Conservation (phyloP, 1,139 yeast genomes). For the Lodderomyces orthopsilosis region DNA sequence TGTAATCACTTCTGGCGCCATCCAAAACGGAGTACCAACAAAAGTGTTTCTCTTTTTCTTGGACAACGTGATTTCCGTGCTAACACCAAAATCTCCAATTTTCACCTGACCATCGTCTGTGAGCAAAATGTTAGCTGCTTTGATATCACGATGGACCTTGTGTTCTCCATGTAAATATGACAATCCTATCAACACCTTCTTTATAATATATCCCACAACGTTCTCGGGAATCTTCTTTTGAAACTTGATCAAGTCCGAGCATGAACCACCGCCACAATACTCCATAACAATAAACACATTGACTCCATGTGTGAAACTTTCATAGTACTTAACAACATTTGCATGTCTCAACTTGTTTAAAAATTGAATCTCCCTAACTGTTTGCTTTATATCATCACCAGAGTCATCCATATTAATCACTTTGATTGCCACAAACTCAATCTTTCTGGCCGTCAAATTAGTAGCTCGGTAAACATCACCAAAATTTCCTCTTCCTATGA, state of each 20-base stretch:
- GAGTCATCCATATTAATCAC: constrained; percentile 73
- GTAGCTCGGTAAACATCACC: constrained; percentile 79
- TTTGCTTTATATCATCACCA: constrained; percentile 62
- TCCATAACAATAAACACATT: constrained; percentile 91
- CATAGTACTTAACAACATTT: constrained; percentile 61
- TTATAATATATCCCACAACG: constrained; percentile 55
- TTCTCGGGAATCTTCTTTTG: constrained; percentile 55
- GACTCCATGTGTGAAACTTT: constrained; percentile 59
- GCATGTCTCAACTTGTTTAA: constrained; percentile 63
- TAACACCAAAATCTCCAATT: constrained; percentile 85
- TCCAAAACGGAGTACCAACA: constrained; percentile 92
- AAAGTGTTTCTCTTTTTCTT: constrained; percentile 62
- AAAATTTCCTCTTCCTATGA: constrained; percentile 82
- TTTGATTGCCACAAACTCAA: constrained; percentile 57
- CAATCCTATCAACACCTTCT: constrained; percentile 62
- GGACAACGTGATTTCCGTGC: constrained; percentile 71
- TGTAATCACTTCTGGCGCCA: constrained; percentile 84
- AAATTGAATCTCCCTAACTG: constrained; percentile 73
- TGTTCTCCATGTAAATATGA: constrained; percentile 68
- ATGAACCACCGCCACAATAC: constrained; percentile 89
- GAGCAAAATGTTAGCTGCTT: constrained; percentile 76
- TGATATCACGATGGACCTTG: constrained; percentile 82
- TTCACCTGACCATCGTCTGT: constrained; percentile 63
- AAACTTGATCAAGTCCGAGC: constrained; percentile 65
- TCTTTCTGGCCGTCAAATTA: constrained; percentile 17